phyloP scores from a whole-genome alignment of 1,139 yeast species.

The Blastobotrys ciferrii region DNA sequence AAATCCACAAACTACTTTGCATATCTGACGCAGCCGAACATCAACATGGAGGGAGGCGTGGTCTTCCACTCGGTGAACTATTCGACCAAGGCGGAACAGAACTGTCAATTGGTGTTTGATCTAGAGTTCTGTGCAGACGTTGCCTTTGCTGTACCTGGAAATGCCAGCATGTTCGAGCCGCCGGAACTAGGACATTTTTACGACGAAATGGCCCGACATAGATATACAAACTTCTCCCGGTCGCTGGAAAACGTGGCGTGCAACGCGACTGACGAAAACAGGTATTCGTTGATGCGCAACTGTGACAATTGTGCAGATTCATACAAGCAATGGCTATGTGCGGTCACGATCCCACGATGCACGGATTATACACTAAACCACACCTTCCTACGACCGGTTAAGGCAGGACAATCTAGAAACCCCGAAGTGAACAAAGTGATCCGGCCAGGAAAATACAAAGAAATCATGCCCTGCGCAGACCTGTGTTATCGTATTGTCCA shows the following conservation, averaged over 20 bases:
- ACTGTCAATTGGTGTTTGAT: slow-evolving; percentile 74
- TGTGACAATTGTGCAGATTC: slow-evolving; percentile 72
- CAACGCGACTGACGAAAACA: slow-evolving; percentile 64
- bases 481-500: slow-evolving; percentile 75
- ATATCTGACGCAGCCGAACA: slow-evolving; percentile 54
- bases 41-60: slow-evolving; percentile 53
- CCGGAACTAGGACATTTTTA: slow-evolving; percentile 47
- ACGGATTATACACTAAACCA: slow-evolving; percentile 48
- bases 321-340: slow-evolving; percentile 86
- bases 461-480: slow-evolving; percentile 81
- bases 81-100: slow-evolving; percentile 49
- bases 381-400: slow-evolving; percentile 50
- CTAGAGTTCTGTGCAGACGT: slow-evolving; percentile 76
- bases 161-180: slow-evolving; percentile 35
- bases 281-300: slow-evolving; percentile 68
- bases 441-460: slow-evolving; percentile 68
- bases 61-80: slow-evolving; percentile 61
- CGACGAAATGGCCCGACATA: slow-evolving; percentile 57
- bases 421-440: slow-evolving; percentile 54
- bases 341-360: slow-evolving; percentile 89
- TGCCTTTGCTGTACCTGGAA: slow-evolving; percentile 84
- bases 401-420: slow-evolving; percentile 58
- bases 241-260: slow-evolving; percentile 79
- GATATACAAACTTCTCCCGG: slow-evolving; percentile 66
- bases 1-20: slow-evolving; percentile 64